Evolutionary conservation across 1,139 yeast genomes (phyloP), one percentile per base, ranked within the genome.

Genomic region (Pichia sp.): DNA sequence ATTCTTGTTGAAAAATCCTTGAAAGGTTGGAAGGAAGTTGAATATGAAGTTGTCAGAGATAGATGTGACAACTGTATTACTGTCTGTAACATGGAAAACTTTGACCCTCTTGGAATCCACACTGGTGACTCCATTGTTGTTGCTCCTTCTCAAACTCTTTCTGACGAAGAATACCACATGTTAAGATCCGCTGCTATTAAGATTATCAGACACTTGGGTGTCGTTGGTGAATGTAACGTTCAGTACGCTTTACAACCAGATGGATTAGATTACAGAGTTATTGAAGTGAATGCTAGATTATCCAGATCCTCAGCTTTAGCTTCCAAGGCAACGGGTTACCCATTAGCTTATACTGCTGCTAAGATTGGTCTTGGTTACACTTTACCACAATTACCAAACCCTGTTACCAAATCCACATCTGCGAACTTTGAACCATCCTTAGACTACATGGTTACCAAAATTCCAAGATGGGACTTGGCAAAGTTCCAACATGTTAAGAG

Each of bases 11-110:
- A 91, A 66, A 88, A 85, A 67, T 88, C 97, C 5, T 69, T 91
- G 64, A 91, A 88, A 69, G 98, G 98, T 47, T 91, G 98, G 98
- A 91, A 91, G 62, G 98, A 91, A 67, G 93, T 91, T 41, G 98
- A 91, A 67, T 91, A 91, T 63, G 98, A 91, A 67, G 98, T 91
- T 49, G 98, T 91, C 40, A 85, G 98, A 63, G 98, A 91, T 63
- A 75, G 94, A 53, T 88, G 82, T 44, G 96, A 82, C 49, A 91
- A 91, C 72, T 91, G 98, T 74, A 91, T 91, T 58, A 91, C 98
- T 32, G 98, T 91, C 35, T 91, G 98, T 72, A 91, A 91, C 65
- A 91, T 91, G 98, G 98, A 91, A 67, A 91, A 91, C 67, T 91
- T 91, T 52, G 98, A 91, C 63, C 98, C 98, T 31, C 74, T 91